Base-by-base conservation (phyloP, 2,329 filamentous ascomycete species). In the Onygenales sp. region DNA sequence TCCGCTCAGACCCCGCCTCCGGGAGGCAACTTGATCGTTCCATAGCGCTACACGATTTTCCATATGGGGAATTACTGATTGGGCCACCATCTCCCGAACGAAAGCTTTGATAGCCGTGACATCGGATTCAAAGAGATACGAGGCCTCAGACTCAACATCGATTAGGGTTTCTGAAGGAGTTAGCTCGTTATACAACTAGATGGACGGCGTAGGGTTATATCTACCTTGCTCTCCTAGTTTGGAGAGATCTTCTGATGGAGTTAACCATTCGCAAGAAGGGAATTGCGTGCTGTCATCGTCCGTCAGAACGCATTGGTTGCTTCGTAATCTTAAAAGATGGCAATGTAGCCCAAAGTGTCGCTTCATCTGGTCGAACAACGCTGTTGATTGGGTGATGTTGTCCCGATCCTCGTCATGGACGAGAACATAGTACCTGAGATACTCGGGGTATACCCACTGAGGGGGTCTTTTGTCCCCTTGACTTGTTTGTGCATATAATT, bases 361-460 rank as follows among this genome's bases (percentile, higher is more conserved):
- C 72, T 97, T 98, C 94, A 98, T 98, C 69, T 96, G 89, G 62
- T 98, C 93, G 69, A 95, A 98, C 32, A 97, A 76, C 14, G 84
- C 82, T 69, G 92, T 92, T 10, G 91, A 95, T 70, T 90, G 87
- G 39, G 83, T 82, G 57, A 97, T 95, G 66, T 98, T 91, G 64
- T 95, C 92, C 57, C 83, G 84, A 66, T 98, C 93, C 71, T 98
- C 94, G 62, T 98, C 93, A 64, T 98, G 93, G 14, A 98, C 86
- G 43, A 98, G 76, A 13, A 98, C 88, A 70, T 98, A 98, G 70
- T 98, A 98, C 58, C 93, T 82, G 58, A 98, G 75, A 68, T 93
- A 98, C 57, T 97, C 90, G 33, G 87, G 85, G 64, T 95, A 85
- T 0, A 96, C 87, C 87, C 92, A 98, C 17, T 80, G 76, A 0